Conservation (phyloP, 805 yeast species). For the Wickerhamiella occidentalis region DNA sequence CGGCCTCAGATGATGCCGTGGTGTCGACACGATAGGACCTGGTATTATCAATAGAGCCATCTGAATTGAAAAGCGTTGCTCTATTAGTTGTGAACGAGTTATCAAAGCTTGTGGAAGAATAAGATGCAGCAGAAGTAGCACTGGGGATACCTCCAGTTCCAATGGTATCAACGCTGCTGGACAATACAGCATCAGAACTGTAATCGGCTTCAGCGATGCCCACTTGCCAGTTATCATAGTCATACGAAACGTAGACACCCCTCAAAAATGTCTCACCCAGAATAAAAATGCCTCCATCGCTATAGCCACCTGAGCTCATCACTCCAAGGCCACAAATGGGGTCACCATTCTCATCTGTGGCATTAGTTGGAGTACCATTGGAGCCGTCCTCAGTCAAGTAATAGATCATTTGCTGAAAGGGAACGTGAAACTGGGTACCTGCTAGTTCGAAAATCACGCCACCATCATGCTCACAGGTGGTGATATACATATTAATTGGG, state of each 20-base stretch:
- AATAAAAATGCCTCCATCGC: conserved; percentile 22
- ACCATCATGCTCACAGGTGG: conserved; percentile 29
- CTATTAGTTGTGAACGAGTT: conserved; percentile 9
- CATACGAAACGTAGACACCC: conserved; percentile 54
- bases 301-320: conserved; percentile 25
- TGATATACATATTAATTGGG: conserved; percentile 30
- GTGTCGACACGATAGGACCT: not conserved
- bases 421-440: conserved; percentile 39
- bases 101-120: conserved; percentile 13
- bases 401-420: conserved; percentile 25
- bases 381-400: conserved; percentile 13
- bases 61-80: not conserved
- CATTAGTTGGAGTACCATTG: conserved; percentile 10
- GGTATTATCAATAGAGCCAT: not conserved
- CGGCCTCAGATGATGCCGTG: not conserved
- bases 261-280: conserved; percentile 59
- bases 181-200: conserved; percentile 15
- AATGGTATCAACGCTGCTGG: conserved; percentile 22
- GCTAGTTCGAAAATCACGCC: conserved; percentile 38
- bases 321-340: conserved; percentile 21
- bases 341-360: conserved; percentile 18
- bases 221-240: conserved; percentile 44
- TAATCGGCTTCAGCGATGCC: conserved; percentile 41
- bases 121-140: conserved; percentile 20
- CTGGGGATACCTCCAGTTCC: conserved; percentile 22